Conservation (phyloP, 225 moss, liverwort and hornwort genomes). For the Thuidium tamariscinum region DNA sequence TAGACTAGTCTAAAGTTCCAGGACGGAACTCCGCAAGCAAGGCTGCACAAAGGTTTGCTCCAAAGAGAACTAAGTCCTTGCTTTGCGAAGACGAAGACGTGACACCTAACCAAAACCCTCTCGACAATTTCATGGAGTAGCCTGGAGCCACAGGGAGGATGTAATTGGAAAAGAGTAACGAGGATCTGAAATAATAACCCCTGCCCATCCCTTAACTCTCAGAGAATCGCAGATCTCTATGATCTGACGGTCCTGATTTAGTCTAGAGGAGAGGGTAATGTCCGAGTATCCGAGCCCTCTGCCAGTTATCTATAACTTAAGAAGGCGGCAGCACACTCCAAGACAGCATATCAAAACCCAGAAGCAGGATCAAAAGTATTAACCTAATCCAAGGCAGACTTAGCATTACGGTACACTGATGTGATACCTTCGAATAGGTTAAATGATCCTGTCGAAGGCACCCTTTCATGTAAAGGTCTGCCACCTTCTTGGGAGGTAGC, state of each 20-base stretch:
- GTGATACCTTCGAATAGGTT: conserved; percentile 68
- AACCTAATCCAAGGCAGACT: conserved; percentile 70
- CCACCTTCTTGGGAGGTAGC: conserved; percentile 44
- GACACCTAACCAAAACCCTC: not conserved
- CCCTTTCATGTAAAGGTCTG: conserved; percentile 10
- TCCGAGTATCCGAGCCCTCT: not conserved
- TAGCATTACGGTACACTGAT: conserved; percentile 43
- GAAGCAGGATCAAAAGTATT: not conserved
- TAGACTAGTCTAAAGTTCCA: not conserved
- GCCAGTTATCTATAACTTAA: not conserved
- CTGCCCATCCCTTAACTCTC: not conserved
- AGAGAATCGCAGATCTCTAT: not conserved
- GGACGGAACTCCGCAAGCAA: not conserved
- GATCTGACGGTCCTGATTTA: not conserved
- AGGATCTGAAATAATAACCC: not conserved
- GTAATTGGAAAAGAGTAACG: not conserved
- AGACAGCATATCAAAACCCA: not conserved
- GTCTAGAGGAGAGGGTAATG: not conserved
- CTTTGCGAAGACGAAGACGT: not conserved
- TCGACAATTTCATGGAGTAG: not conserved
- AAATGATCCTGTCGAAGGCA: conserved; percentile 28
- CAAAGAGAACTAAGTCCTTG: not conserved
- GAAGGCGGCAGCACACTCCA: not conserved
- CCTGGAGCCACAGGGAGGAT: not conserved
- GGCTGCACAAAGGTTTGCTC: not conserved